These are phyloP conservation scores for Jacaranda copaia DNA, from an alignment of 257 asterid species.

Conservation along the genomic window DNA sequence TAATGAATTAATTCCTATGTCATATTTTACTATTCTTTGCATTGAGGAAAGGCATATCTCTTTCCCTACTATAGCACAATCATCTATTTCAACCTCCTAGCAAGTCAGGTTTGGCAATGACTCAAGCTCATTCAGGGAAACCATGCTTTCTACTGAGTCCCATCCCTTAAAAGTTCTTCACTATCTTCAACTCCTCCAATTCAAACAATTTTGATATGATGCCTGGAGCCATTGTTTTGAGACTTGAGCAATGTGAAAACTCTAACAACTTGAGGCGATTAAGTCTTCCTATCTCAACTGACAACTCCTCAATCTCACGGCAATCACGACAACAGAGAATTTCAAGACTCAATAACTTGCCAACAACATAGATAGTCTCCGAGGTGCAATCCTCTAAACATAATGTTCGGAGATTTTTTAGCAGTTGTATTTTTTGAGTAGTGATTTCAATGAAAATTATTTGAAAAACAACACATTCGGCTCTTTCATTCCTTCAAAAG, in stretches of 20 bases:
- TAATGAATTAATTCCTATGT: too few species aligned
- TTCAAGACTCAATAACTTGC: background rate
- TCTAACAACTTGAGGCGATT: background rate
- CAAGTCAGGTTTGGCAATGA: background rate
- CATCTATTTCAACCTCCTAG: background rate
- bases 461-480: too few species aligned
- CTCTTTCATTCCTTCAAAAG: too few species aligned
- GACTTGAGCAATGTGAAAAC: background rate
- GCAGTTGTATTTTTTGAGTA: too few species aligned
- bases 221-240: background rate
- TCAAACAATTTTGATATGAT: background rate
- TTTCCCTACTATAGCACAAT: background rate
- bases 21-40: too few species aligned
- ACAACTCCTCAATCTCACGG: background rate
- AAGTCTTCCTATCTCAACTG: background rate
- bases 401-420: background rate
- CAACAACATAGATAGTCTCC: constrained; percentile 9
- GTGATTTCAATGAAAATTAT: too few species aligned
- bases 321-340: background rate
- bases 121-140: background rate
- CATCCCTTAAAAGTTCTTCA: too few species aligned
- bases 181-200: background rate
- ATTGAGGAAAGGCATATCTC: background rate
- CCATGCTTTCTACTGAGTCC: background rate
- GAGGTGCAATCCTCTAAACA: background rate